Evolutionary conservation across 352 stramenopile species (phyloP), one percentile per base, ranked within the genome.

Genomic region (Aphanomyces astaci): DNA sequence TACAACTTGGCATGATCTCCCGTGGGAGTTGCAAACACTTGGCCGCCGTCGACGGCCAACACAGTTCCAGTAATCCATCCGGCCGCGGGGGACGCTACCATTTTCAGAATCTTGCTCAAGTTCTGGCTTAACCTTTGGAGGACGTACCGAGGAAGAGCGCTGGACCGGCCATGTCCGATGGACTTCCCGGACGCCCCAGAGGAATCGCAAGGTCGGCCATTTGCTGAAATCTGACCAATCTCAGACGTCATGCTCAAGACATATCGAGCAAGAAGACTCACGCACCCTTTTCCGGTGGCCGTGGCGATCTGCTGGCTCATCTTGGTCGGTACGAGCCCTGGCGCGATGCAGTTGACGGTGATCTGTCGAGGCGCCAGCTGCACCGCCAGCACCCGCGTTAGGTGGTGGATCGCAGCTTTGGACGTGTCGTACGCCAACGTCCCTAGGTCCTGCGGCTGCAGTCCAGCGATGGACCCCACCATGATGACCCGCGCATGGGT

Each of bases 291-390:
- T 2, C 80, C 72, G 1, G 74, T 80, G 57, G 76, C 72, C 22
- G 81, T 76, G 3, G 74, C 71, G 32, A 98, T 78, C 17, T 87
- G 88, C 30, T 89, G 72, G 7, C 84, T 84, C 95, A 98, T 97
- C 56, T 88, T 86, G 33, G 81, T 92, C 2, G 86, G 88, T 19
- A 98, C 87, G 67, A 96, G 89, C 19, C 96, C 95, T 4, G 93
- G 96, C 1, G 91, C 89, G 22, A 99, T 84, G 28, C 86, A 87
- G 76, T 99, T 99, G n/a, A 98, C 94, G 4, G 96, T 92, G 64
- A 98, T 98, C 15, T 81, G 76, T 7, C 78, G 81, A 28, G 78
- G 78, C 60, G 84, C 91, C 7, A 99, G 82, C 73, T 98, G 95
- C 0, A 83, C 78, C 0, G 94, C 86, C 33, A 98, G 64, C 51